A percentile compares a stretch with the other conserved stretches of the same genome.
Conservation (phyloP, 345 rosid genomes). For the Pistacia atlantica region DNA sequence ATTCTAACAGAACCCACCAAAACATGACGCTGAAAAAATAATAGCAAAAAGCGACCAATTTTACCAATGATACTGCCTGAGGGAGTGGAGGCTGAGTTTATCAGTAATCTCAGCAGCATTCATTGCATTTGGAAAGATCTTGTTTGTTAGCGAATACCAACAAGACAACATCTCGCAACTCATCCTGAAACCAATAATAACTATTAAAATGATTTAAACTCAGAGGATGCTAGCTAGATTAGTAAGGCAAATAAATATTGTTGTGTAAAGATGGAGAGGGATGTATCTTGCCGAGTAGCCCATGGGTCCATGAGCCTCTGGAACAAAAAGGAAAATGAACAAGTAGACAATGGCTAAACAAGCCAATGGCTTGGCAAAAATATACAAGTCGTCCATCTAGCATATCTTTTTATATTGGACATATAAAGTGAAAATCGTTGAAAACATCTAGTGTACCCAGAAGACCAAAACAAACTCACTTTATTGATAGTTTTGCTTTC, state of each 20-base stretch:
- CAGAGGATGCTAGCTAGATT: not conserved
- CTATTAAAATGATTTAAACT: not conserved
- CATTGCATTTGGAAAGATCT: constrained; percentile 94
- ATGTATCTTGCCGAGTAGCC: not conserved
- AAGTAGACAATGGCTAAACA: not conserved
- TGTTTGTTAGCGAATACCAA: constrained; percentile 92
- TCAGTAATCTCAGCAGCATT: constrained; percentile 90
- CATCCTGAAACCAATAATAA: constrained; percentile 55
- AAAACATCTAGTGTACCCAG: not conserved
- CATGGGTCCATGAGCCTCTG: not conserved
- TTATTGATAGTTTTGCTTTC: not conserved
- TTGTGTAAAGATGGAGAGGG: too few species aligned
- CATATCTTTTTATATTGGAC: not conserved
- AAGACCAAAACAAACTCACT: constrained; percentile 4
- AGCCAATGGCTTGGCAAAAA: not conserved
- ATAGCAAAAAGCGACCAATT: constrained; percentile 1
- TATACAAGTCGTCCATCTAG: not conserved
- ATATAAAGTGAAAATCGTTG: not conserved
- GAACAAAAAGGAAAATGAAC: not conserved
- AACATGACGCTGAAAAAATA: not conserved
- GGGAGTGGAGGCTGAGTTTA: constrained; percentile 71
- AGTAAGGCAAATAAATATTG: not conserved
- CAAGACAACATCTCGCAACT: constrained; percentile 83
- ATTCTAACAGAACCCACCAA: not conserved
- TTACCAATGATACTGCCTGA: constrained; percentile 71